Base-by-base conservation (phyloP, 495 filamentous ascomycete genomes). In the Hypoxylon lienhwacheense region DNA sequence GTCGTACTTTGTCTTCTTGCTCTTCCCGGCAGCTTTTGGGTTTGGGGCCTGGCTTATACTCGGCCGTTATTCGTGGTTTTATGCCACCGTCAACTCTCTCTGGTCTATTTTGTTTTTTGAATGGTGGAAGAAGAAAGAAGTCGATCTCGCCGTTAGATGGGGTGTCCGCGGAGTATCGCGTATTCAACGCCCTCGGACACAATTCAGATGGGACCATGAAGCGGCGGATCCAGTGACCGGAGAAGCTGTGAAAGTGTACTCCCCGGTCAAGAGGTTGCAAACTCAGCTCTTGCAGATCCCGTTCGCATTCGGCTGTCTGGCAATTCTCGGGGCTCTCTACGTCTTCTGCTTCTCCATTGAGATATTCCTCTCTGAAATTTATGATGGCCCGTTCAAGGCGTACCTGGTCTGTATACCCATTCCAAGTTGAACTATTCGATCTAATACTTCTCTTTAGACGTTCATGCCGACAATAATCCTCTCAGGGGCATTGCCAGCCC, bases 111-210 rank as follows among this genome's bases (percentile, higher is more conserved):
- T 91, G 15, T 97, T 98, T 63, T 86, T 95, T 29, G 93, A 98
- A 70, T 96, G 89, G 67, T 98, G 93, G 93, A 96, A 93, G 73
- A 86, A 88, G 51, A 89, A 96, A 71, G 91, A 98, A 69, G 77
- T 86, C 8, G 95, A 98, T 68, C 75, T 97, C 7, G 88, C 88
- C 15, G 85, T 96, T 25, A 85, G 90, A 34, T 98, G 93, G 93
- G 88, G 90, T 16, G 92, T 96, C 7, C 86, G 88, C 32, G 88
- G 88, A 10, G 90, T 96, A 12, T 90, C 89, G 3, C 82, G 80
- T 25, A 89, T 97, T 44, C 87, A 91, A 61, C 80, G 77, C 7
- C 87, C 85, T 32, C 76, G 91, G 40, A 78, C 85, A 17, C 81
- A 89, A 55, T 98, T 97, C 66, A 72, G 81, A 62, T 84, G 89